phyloP scores from a whole-genome alignment of 345 rosid genomes.

The Eucalyptus sideroxylon region DNA sequence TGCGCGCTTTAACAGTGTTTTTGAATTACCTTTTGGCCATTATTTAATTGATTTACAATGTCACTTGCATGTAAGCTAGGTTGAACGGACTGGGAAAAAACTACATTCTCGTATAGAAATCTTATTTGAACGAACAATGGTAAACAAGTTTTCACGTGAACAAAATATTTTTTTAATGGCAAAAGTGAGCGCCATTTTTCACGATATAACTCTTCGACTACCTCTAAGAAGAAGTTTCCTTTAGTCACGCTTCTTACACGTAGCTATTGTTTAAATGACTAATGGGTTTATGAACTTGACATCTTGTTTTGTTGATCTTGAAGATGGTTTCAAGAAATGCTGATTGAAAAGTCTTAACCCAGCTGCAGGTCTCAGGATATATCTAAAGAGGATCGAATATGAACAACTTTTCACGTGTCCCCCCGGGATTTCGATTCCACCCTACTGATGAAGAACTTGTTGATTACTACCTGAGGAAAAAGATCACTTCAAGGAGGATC shows the following conservation, averaged over 20 bases:
- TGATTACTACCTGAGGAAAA: constrained; percentile 63
- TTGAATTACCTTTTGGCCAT: not conserved
- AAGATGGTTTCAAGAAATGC: not conserved
- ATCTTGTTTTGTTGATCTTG: not conserved
- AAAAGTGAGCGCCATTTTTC: not conserved
- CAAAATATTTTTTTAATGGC: not conserved
- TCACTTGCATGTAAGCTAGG: not conserved
- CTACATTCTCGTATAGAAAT: not conserved
- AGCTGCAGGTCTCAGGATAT: not conserved
- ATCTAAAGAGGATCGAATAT: constrained; percentile 3
- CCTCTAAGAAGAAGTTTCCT: not conserved
- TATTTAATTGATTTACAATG: not conserved
- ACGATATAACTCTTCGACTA: not conserved
- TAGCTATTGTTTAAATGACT: not conserved
- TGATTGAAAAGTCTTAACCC: not conserved
- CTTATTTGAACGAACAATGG: not conserved
- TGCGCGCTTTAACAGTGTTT: not conserved
- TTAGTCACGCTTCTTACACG: not conserved
- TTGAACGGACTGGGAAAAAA: not conserved
- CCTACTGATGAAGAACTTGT: constrained; percentile 82
- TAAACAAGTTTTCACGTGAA: not conserved
- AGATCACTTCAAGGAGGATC: constrained; percentile 43
- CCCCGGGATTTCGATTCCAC: constrained; percentile 74
- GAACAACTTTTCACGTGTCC: constrained; percentile 43
- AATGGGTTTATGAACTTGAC: not conserved